Evolutionary conservation across 176 grass and related monocot species (phyloP).

Genomic region (Aegilops umbellulata): DNA sequence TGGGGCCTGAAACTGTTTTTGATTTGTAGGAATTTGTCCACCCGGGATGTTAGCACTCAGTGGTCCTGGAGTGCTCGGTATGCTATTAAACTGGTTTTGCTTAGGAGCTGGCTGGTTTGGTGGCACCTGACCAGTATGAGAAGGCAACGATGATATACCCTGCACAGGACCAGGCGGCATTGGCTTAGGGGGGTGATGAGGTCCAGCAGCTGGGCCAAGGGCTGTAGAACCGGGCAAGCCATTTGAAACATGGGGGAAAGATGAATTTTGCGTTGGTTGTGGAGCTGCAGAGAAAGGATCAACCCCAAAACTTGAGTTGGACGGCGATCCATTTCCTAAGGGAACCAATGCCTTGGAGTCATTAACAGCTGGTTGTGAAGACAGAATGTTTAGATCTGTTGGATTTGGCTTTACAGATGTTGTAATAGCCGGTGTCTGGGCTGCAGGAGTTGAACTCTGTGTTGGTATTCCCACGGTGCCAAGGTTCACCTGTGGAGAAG

Average conservation of each 20-base stretch:
- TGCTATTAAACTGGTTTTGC: conserved; percentile 43
- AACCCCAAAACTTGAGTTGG: conserved; percentile 53
- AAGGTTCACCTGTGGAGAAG: conserved; percentile 49
- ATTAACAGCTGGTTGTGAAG: conserved; percentile 47
- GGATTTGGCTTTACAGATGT: conserved; percentile 27
- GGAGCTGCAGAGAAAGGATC: conserved; percentile 46
- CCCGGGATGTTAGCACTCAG: conserved; percentile 40
- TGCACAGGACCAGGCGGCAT: conserved; percentile 42
- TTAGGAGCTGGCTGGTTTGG: conserved; percentile 40
- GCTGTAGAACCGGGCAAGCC: conserved; percentile 34
- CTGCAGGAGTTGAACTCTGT: conserved; percentile 37
- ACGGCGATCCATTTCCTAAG: conserved; percentile 59
- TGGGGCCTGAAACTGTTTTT: conserved; percentile 44
- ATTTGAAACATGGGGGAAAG: conserved; percentile 40
- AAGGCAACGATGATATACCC: conserved; percentile 30
- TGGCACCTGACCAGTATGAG: conserved; percentile 44
- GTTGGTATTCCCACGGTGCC: conserved; percentile 38
- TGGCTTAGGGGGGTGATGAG: conserved; percentile 46
- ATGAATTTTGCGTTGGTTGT: conserved; percentile 47
- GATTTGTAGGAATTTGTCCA: conserved; percentile 47
- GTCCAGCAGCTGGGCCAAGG: conserved; percentile 39
- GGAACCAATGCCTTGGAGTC: conserved; percentile 61
- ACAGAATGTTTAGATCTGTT: conserved; percentile 32
- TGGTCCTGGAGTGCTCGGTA: conserved; percentile 38
- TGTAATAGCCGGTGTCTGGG: conserved; percentile 18